phyloP scores from a whole-genome alignment of 2,329 filamentous ascomycete genomes.

The Xylariomycetidae sp. region DNA sequence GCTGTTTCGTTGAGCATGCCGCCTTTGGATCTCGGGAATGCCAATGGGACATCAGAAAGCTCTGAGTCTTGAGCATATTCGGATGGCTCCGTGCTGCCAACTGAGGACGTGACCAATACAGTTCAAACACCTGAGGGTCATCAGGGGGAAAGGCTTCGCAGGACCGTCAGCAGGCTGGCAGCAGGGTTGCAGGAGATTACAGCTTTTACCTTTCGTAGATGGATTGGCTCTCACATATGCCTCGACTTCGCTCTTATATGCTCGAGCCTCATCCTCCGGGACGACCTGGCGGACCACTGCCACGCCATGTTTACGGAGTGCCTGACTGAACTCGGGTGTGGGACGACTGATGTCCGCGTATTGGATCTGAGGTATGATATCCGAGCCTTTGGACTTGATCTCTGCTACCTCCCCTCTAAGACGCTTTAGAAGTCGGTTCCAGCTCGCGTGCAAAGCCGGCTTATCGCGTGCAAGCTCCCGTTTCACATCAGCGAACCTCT shows the following conservation, averaged over 20 bases:
- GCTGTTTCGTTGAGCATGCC: constrained; percentile 46
- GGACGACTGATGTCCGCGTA: constrained; percentile 30
- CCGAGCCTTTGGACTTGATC: constrained; percentile 28
- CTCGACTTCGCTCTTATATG: constrained; percentile 59
- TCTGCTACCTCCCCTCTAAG: constrained; percentile 31
- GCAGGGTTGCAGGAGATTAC: too few species aligned
- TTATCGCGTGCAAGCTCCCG: too few species aligned
- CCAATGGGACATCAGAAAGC: constrained; percentile 57
- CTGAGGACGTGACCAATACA: constrained; percentile 69
- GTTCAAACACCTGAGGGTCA: constrained; percentile 63
- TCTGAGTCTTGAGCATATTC: constrained; percentile 55
- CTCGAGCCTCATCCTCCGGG: constrained; percentile 52
- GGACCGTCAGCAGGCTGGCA: too few species aligned
- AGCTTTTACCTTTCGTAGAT: constrained; percentile 42
- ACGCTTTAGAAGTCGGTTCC: constrained; percentile 30
- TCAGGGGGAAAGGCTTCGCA: neutral
- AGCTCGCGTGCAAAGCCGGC: too few species aligned
- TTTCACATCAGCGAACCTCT: too few species aligned
- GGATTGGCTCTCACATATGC: constrained; percentile 61
- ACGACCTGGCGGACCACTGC: constrained; percentile 62
- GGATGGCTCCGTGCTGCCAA: constrained; percentile 60
- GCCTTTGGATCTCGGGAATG: constrained; percentile 41
- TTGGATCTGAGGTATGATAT: constrained; percentile 35
- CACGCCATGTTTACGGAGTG: constrained; percentile 51
- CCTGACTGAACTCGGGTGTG: constrained; percentile 19